These are phyloP conservation scores for Ceratobasidium papillatum DNA, from an alignment of 1,284 basidiomycete genomes.

Conservation along the genomic window DNA sequence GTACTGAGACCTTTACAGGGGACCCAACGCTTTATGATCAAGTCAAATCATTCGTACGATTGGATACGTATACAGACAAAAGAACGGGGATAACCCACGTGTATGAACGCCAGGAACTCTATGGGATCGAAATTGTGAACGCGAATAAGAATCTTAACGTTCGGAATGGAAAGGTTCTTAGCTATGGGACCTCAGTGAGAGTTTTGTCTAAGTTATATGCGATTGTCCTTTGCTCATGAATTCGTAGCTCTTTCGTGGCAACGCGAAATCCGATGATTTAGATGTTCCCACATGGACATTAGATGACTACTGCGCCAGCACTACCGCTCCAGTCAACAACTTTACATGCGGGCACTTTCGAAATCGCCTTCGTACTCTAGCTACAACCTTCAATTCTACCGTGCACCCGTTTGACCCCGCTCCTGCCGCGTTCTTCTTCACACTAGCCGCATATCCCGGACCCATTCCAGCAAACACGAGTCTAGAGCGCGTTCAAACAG, in stretches of 20 bases:
- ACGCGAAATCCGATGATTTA: neutral
- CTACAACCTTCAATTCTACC: neutral
- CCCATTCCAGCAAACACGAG: constrained; percentile 60
- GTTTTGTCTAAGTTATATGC: neutral
- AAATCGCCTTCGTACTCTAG: neutral
- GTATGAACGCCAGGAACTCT: neutral
- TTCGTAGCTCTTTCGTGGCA: neutral
- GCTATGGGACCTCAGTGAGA: neutral
- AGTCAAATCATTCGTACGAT: too few relatives aligned
- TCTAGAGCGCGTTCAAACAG: neutral
- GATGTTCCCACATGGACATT: neutral
- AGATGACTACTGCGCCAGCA: neutral
- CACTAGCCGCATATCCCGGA: constrained; percentile 74
- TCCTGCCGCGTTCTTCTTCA: constrained; percentile 74
- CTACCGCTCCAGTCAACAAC: neutral
- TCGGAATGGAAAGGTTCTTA: neutral
- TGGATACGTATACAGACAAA: too few relatives aligned
- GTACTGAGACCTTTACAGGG: too few relatives aligned
- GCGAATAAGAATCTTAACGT: neutral
- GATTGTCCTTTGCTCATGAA: neutral
- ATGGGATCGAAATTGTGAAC: neutral
- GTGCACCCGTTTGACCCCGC: constrained; percentile 55
- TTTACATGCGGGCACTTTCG: neutral
- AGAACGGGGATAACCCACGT: neutral
- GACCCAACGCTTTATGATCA: too few relatives aligned